phyloP scores from a whole-genome alignment of 2,329 filamentous ascomycete species.

The Nemania serpens region DNA sequence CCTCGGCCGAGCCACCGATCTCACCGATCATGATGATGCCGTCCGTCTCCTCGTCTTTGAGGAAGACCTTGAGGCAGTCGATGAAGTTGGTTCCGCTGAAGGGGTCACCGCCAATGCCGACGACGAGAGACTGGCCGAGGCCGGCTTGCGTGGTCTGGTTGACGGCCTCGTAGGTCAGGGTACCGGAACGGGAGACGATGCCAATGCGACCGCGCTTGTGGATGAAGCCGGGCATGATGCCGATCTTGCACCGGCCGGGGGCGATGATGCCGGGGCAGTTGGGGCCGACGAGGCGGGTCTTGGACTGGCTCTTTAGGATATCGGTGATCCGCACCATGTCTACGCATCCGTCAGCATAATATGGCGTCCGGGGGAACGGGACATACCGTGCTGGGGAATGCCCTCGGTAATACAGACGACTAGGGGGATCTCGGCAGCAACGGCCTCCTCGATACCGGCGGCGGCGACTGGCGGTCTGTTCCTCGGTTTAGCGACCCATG shows the following conservation, averaged over 20 bases:
- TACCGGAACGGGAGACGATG: slow-evolving; percentile 97
- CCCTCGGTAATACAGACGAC: slow-evolving; percentile 98
- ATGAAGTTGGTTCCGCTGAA: slow-evolving; percentile 99
- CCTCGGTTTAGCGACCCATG: slow-evolving; percentile 13
- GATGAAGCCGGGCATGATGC: slow-evolving; percentile 99
- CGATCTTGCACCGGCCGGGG: slow-evolving; percentile 97
- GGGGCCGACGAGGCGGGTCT: slow-evolving; percentile 94
- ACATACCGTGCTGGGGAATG: slow-evolving; percentile 91
- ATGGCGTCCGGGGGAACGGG: slow-evolving; percentile 2
- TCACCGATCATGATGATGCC: slow-evolving; percentile 99
- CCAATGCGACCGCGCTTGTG: slow-evolving; percentile 99
- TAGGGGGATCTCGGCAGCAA: slow-evolving; percentile 88
- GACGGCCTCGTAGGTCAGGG: slow-evolving; percentile 98
- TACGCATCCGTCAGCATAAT: slow-evolving; percentile 43
- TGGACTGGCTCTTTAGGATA: slow-evolving; percentile 96
- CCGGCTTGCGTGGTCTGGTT: slow-evolving; percentile 98
- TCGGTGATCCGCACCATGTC: slow-evolving; percentile 99
- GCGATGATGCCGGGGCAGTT: slow-evolving; percentile 99
- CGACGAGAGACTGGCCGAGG: slow-evolving; percentile 95
- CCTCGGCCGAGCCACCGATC: slow-evolving; percentile 96
- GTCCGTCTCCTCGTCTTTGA: slow-evolving; percentile 93
- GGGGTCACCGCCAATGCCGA: slow-evolving; percentile 97
- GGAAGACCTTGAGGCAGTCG: slow-evolving; percentile 97
- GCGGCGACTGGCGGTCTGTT: slow-evolving; percentile 85
- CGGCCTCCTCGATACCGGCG: slow-evolving; percentile 94